These are phyloP conservation scores for Aureobasidium mangrovei DNA, from an alignment of 2,329 filamentous ascomycete species.

Conservation along the genomic window DNA sequence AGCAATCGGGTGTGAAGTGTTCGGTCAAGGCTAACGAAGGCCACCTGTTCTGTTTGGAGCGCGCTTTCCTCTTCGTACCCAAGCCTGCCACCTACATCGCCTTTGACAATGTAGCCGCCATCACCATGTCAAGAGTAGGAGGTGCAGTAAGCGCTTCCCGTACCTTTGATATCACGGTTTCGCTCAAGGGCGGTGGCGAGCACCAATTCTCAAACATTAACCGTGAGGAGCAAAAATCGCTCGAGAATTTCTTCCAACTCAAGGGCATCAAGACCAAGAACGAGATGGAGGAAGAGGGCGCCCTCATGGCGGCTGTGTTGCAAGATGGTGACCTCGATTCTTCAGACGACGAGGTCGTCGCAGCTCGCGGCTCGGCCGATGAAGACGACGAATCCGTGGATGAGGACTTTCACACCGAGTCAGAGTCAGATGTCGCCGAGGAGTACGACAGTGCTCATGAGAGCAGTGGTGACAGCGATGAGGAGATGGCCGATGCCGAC, in stretches of 20 bases:
- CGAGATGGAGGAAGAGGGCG: conserved; percentile 85
- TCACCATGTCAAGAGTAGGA: conserved; percentile 92
- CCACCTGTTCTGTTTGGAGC: conserved; percentile 92
- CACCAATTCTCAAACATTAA: conserved; percentile 99
- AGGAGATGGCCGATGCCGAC: conserved; percentile 56
- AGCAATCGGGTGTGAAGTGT: conserved; percentile 93
- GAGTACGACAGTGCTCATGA: conserved; percentile 91
- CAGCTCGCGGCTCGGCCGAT: conserved; percentile 82
- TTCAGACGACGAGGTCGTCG: conserved; percentile 66
- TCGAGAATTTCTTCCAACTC: conserved; percentile 96
- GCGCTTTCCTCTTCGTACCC: conserved; percentile 97
- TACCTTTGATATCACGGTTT: conserved; percentile 94
- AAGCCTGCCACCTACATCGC: conserved; percentile 97
- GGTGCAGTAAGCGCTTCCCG: conserved; percentile 88
- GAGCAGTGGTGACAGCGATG: conserved; percentile 65
- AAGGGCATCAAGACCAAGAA: conserved; percentile 96
- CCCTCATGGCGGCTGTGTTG: conserved; percentile 66
- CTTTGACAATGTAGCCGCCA: conserved; percentile 82
- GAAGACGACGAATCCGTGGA: conserved; percentile 94
- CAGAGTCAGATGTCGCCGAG: conserved; percentile 90
- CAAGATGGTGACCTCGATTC: conserved; percentile 70
- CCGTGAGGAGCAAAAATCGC: conserved; percentile 87
- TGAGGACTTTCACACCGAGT: conserved; percentile 89
- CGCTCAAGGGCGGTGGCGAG: conserved; percentile 80
- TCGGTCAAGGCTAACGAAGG: conserved; percentile 99